Conservation (phyloP, 305 asterid genomes). For the Fraxinus velutina region DNA sequence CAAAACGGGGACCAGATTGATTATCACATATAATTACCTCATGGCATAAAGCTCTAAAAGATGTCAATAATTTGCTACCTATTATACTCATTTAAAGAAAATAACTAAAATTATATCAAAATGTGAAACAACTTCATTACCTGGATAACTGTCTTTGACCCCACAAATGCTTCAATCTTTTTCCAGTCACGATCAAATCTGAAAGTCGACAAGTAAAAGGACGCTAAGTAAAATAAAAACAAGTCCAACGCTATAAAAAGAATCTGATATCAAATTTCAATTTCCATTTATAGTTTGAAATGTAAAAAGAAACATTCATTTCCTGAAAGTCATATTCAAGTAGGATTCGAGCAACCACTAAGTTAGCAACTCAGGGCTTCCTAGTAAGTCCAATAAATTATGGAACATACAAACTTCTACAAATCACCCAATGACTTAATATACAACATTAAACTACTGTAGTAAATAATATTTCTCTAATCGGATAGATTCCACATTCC, state of each 20-base stretch:
- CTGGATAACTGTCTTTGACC: slow-evolving; percentile 94
- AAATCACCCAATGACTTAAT: neutral
- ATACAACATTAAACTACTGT: neutral
- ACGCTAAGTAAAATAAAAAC: neutral
- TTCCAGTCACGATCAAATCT: slow-evolving; percentile 98
- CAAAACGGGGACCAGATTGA: neutral
- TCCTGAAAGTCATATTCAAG: neutral
- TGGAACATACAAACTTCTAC: neutral
- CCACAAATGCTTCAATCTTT: slow-evolving; percentile 90
- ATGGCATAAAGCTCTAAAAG: neutral
- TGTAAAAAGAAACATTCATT: neutral
- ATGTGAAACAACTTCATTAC: slow-evolving; percentile 30
- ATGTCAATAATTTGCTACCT: neutral
- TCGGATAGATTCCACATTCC: neutral
- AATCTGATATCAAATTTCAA: neutral
- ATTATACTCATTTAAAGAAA: neutral
- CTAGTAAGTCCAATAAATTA: neutral
- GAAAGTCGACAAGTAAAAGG: slow-evolving; percentile 22
- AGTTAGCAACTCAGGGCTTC: neutral
- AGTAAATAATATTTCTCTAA: neutral
- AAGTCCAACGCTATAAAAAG: neutral
- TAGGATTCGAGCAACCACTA: neutral
- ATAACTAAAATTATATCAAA: neutral
- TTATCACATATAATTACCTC: neutral
- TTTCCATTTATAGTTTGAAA: neutral